Base-by-base conservation (phyloP, 2,329 filamentous ascomycete species). In the Colletotrichum lini region DNA sequence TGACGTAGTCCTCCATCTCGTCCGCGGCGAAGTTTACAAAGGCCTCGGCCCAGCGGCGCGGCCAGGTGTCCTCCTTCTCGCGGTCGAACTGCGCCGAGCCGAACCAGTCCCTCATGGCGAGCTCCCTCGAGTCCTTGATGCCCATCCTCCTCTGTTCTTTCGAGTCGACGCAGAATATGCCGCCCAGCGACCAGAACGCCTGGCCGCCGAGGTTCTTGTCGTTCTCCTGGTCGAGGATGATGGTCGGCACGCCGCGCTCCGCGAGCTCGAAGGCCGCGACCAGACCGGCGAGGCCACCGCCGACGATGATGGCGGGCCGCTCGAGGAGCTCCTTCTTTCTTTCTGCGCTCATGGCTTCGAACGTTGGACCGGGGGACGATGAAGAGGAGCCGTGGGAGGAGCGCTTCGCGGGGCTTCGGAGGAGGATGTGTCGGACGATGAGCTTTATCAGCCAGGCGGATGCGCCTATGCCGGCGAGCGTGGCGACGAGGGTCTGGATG, bases 121-220 rank as follows among this genome's bases (percentile, higher is more conserved):
- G 83, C 74, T 85, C 85, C 68, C 85, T 86, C 63, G 84, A 86
- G 80, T 91, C 89, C 72, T 83, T 83, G 80, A 91, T 89, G 74
- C 89, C 89, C 78, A 87, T 81, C 65, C 86, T 84, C 4, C 89
- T 85, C 80, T 91, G 89, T 73, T 86, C 82, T 10, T 84, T 76
- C 10, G 88, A 89, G 79, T 91, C 78, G 66, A 91, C 89, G 79
- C 86, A 83, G 80, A 91, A 91, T 35, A 91, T 77, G 45, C 89
- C 89, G 44, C 89, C 89, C 1, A 91, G 84, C 4, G 89, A 91
- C 88, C 89, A 91, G 77, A 90, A 91, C 8, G 89, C 89, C 78
- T 91, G 89, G 2, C 89, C 89, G 70, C 89, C 89, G 12, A 91
- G 81, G 74, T 84, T 90, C 72, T 83, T 78, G 40, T 82, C 83